Percentiles rank a stretch among this genome's conserved stretches.
These are phyloP conservation scores for Paraconiothyrium brasiliense DNA, from an alignment of 2,329 filamentous ascomycete species.

Conservation along the genomic window DNA sequence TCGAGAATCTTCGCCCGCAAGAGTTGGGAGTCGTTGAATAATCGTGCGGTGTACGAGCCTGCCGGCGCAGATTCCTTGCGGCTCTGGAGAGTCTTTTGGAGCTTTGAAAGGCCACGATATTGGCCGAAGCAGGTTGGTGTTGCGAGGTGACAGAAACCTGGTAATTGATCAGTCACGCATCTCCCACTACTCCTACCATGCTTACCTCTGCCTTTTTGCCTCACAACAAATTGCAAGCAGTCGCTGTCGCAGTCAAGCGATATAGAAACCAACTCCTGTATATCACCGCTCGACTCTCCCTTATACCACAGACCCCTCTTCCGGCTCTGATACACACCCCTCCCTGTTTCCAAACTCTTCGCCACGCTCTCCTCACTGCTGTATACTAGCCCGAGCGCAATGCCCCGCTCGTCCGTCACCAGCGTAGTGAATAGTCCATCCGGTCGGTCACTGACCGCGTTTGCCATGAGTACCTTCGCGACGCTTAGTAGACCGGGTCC, in stretches of 20 bases:
- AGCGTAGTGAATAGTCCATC: slow-evolving; percentile 90
- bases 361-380: slow-evolving; percentile 90
- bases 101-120: slow-evolving; percentile 78
- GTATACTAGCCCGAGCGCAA: slow-evolving; percentile 90
- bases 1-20: slow-evolving; percentile 97
- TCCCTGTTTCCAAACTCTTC: slow-evolving; percentile 82
- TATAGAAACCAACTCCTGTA: slow-evolving; percentile 85
- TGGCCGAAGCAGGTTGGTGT: slow-evolving; percentile 93
- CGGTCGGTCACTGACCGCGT: slow-evolving; percentile 80
- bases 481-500: slow-evolving; percentile 70
- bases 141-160: slow-evolving; percentile 89
- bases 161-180: slow-evolving; percentile 14
- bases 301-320: slow-evolving; percentile 98
- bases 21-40: slow-evolving; percentile 92
- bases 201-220: slow-evolving; percentile 79
- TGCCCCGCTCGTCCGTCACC: slow-evolving; percentile 86
- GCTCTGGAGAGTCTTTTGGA: slow-evolving; percentile 86
- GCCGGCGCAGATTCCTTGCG: slow-evolving; percentile 84
- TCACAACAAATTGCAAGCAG: slow-evolving; percentile 87
- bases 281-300: slow-evolving; percentile 91
- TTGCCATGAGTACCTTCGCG: slow-evolving; percentile 74
- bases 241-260: slow-evolving; percentile 93
- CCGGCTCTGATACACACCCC: slow-evolving; percentile 93
- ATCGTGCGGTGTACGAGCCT: slow-evolving; percentile 90
- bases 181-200: not conserved